These are phyloP conservation scores for Fomitopsis serialis DNA, from an alignment of 768 basidiomycete species.

Conservation along the genomic window DNA sequence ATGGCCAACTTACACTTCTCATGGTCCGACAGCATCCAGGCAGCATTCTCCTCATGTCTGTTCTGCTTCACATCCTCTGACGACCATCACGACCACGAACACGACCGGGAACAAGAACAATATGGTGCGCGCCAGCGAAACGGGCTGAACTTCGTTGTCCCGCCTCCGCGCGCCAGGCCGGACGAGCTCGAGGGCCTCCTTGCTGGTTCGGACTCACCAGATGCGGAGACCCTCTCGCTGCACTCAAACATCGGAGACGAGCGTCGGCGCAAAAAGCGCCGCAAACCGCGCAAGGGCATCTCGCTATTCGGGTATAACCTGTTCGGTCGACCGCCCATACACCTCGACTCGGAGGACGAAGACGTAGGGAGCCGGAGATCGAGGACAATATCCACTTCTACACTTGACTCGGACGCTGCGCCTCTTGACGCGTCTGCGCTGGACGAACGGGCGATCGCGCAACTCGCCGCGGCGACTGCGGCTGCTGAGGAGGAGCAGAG, in stretches of 20 bases:
- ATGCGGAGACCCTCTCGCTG: constrained; percentile 58
- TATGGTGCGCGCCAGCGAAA: constrained; percentile 1
- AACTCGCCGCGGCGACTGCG: constrained; percentile 29
- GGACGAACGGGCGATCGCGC: constrained; percentile 41
- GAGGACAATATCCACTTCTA: constrained; percentile 30
- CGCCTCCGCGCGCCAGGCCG: constrained; percentile 25
- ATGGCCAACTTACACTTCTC: constrained; percentile 37
- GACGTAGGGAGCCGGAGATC: constrained; percentile 9
- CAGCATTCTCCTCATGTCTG: constrained; percentile 54
- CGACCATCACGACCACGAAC: constrained; percentile 18
- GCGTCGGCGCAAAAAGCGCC: constrained; percentile 26
- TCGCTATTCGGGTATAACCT: constrained; percentile 62
- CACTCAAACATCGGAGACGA: constrained; percentile 54
- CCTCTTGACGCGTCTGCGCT: constrained; percentile 57
- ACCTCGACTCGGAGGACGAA: constrained; percentile 48
- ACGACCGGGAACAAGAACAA: constrained; percentile 3
- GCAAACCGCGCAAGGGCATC: constrained; percentile 33
- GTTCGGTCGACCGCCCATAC: constrained; percentile 58
- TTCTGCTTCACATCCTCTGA: constrained; percentile 41
- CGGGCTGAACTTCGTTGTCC: constrained; percentile 8
- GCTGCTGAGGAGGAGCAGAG: constrained; percentile 36
- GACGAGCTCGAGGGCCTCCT: constrained; percentile 47
- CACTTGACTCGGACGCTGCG: constrained; percentile 69
- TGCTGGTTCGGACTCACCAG: constrained; percentile 38
- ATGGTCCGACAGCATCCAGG: constrained; percentile 56